Conservation (phyloP, 2,329 filamentous ascomycete species). For the Aureobasidium sp. region DNA sequence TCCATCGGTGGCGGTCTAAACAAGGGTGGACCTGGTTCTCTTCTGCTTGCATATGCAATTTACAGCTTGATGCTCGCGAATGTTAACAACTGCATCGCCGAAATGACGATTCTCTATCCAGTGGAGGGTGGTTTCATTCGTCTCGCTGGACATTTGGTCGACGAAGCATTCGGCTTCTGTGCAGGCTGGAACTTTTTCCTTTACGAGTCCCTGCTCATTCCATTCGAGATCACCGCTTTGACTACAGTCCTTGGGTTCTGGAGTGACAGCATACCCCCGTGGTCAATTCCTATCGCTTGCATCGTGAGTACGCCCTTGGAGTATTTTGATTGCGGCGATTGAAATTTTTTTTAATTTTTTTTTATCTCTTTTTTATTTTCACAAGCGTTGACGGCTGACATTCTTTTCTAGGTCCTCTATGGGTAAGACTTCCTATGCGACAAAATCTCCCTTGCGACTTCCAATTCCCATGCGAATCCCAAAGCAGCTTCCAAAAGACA, state of each 20-base stretch:
- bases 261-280: conserved; percentile 32
- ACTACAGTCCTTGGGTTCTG: conserved; percentile 30
- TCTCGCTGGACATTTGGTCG: conserved; percentile 52
- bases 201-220: conserved; percentile 39
- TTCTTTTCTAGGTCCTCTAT: background rate
- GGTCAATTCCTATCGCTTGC: conserved; percentile 23
- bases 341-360: too few species aligned
- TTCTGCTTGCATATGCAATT: conserved; percentile 50
- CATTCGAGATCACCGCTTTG: conserved; percentile 39
- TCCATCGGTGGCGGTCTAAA: conserved; percentile 48
- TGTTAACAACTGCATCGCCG: conserved; percentile 58
- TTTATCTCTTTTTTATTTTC: too few species aligned
- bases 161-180: conserved; percentile 51
- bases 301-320: too few species aligned
- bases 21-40: conserved; percentile 40
- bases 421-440: conserved; percentile 8
- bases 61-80: conserved; percentile 46
- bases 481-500: too few species aligned
- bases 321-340: too few species aligned
- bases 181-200: conserved; percentile 42
- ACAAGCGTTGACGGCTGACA: background rate
- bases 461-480: background rate
- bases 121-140: conserved; percentile 53
- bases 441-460: background rate
- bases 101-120: conserved; percentile 55